Evolutionary conservation across 345 rosid species (phyloP), one percentile per base, ranked within the genome.

Genomic region (Punica granatum): DNA sequence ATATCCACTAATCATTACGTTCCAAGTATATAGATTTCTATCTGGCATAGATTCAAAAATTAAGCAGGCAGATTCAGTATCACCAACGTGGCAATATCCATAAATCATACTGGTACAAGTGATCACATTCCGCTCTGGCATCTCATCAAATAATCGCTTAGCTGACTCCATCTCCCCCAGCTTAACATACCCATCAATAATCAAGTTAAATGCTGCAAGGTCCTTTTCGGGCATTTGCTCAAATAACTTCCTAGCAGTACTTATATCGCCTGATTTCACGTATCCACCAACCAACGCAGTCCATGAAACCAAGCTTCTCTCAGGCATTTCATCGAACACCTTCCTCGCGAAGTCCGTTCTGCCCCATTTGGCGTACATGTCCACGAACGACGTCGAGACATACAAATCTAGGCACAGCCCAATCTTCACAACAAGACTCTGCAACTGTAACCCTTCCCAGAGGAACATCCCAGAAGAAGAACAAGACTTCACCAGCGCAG

Each of bases 21-120:
- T 91, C 97, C 93, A 91, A 60, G 97, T 87, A 59, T 78, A 67
- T 21, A 85, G 23, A 75, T 85, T 91, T 75, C 75, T 91, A 48
- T 74, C 82, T 0, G 91, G 91, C 96, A 89, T 91, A 34, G 77
- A 80, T 72, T 89, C 86, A 67, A 89, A 91, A 32, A 91, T 68
- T 0, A 64, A 35, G 69, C 80, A 72, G 15, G 93, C 92, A 66
- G 92, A 79, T 28, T 64, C 62, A 44, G 85, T 35, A 63, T 89
- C 87, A 31, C 82, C 84, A 51, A 36, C 63, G 33, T 65, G 78
- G 79, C 84, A 87, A 75, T 82, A 87, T 59, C 96, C 97, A 71
- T 83, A 67, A 67, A 87, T 79, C 92, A 91, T 84, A 44, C 78
- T 83, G 30, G 91, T 87, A 92, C 92, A 88, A 48, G 96, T 85